These are phyloP conservation scores for Cercospora zeae-maydis DNA, from an alignment of 2,329 filamentous ascomycete species.

Conservation along the genomic window DNA sequence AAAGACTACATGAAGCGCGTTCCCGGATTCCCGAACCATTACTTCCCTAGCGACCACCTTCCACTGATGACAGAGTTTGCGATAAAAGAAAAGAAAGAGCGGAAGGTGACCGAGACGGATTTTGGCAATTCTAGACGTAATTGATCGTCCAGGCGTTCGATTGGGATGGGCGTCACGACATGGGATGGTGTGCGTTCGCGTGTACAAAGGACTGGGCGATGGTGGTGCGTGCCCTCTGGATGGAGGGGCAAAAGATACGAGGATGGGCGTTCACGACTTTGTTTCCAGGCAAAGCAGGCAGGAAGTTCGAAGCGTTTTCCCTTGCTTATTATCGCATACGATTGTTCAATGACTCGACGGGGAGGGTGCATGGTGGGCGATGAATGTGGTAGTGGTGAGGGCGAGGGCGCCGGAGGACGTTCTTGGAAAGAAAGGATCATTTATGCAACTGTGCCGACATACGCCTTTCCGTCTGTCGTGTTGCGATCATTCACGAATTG, in stretches of 20 bases:
- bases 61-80: conserved; percentile 85
- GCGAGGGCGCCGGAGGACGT: not conserved
- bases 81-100: conserved; percentile 79
- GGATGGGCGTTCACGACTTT: conserved; percentile 9
- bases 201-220: conserved; percentile 3
- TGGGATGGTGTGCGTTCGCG: conserved; percentile 4
- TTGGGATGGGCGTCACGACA: conserved; percentile 1
- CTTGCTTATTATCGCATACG: not conserved
- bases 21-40: conserved; percentile 88
- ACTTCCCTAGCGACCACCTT: conserved; percentile 91
- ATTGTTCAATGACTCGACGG: not conserved
- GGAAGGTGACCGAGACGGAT: conserved; percentile 37
- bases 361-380: not conserved
- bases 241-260: not conserved
- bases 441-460: not conserved
- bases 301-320: conserved; percentile 6
- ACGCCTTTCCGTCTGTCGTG: not conserved
- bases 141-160: conserved; percentile 15
- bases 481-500: not conserved
- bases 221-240: not conserved
- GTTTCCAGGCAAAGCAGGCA: conserved; percentile 13
- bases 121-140: conserved; percentile 31
- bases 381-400: not conserved
- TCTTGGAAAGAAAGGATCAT: conserved; percentile 1
- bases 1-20: conserved; percentile 79